A percentile compares a stretch with the other conserved stretches of the same genome.
phyloP scores from a whole-genome alignment of 805 yeast species.

The Metschnikowia arizonensis region DNA sequence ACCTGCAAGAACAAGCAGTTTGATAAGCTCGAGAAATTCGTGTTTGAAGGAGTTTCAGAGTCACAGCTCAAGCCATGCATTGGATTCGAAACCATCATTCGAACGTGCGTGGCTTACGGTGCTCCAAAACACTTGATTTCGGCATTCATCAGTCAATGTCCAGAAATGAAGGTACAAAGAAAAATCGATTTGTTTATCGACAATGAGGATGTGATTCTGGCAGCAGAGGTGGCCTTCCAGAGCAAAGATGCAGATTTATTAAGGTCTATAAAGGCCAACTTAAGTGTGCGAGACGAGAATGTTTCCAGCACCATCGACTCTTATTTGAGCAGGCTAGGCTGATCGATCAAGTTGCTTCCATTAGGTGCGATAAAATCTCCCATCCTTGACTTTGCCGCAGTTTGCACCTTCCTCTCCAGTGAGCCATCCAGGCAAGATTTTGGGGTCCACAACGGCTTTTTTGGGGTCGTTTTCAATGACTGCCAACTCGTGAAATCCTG shows the following conservation, averaged over 20 bases:
- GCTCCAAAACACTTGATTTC: slow-evolving; percentile 61
- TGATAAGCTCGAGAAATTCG: slow-evolving; percentile 46
- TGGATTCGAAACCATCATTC: slow-evolving; percentile 63
- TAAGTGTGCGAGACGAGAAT: slow-evolving; percentile 9
- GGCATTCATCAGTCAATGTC: slow-evolving; percentile 52
- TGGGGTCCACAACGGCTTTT: slow-evolving; percentile 47
- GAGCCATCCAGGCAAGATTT: slow-evolving; percentile 67
- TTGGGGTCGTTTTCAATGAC: slow-evolving; percentile 20
- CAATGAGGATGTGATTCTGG: slow-evolving; percentile 49
- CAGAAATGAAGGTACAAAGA: slow-evolving; percentile 40
- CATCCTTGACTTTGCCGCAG: slow-evolving; percentile 39
- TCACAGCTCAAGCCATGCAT: slow-evolving; percentile 53
- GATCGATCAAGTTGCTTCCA: not conserved
- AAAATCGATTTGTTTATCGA: slow-evolving; percentile 48
- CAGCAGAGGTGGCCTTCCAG: slow-evolving; percentile 47
- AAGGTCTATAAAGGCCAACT: slow-evolving; percentile 7
- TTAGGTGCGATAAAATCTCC: slow-evolving; percentile 4
- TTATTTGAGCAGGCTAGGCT: slow-evolving; percentile 11
- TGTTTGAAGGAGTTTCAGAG: slow-evolving; percentile 17
- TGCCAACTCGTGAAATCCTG: slow-evolving; percentile 70
- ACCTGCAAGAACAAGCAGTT: slow-evolving; percentile 47
- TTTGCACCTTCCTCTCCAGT: slow-evolving; percentile 67
- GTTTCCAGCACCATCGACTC: slow-evolving; percentile 11
- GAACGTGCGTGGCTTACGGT: slow-evolving; percentile 43
- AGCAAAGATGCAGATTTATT: slow-evolving; percentile 33